Conservation (phyloP, 2,329 filamentous ascomycete genomes). For the Fusarium penzigii region DNA sequence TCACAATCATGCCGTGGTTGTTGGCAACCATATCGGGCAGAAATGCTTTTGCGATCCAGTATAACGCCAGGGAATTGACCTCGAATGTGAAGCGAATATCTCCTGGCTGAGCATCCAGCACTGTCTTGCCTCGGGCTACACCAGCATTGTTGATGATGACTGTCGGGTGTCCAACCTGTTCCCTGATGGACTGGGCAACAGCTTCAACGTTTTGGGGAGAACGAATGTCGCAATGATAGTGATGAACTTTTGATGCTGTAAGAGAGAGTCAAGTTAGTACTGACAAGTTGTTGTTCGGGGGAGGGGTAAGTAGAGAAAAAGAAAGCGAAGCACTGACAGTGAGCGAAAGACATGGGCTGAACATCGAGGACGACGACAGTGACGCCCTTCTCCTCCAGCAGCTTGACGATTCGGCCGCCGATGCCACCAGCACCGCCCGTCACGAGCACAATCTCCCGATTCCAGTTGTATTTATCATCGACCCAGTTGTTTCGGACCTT, state of each 20-base stretch:
- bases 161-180: constrained; percentile 62
- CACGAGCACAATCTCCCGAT: constrained; percentile 68
- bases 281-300: neutral
- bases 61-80: constrained; percentile 70
- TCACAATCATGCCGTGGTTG: constrained; percentile 75
- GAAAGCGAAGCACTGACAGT: constrained; percentile 38
- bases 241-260: constrained; percentile 56
- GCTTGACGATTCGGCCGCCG: constrained; percentile 63
- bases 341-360: constrained; percentile 57
- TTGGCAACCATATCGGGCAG: constrained; percentile 62
- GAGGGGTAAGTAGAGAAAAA: neutral
- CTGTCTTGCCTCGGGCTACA: constrained; percentile 59
- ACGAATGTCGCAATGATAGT: constrained; percentile 71
- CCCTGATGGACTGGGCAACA: constrained; percentile 54
- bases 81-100: constrained; percentile 69
- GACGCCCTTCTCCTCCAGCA: constrained; percentile 64
- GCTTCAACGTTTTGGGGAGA: constrained; percentile 53
- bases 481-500: constrained; percentile 39
- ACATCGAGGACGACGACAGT: constrained; percentile 74
- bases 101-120: constrained; percentile 58
- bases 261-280: constrained; percentile 9
- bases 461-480: constrained; percentile 60
- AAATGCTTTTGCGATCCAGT: constrained; percentile 66
- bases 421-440: constrained; percentile 77
- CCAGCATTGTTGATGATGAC: constrained; percentile 75